Evolutionary conservation across 2,329 filamentous ascomycete species (phyloP).

Genomic region (Ophiocordyceps robertsii): DNA sequence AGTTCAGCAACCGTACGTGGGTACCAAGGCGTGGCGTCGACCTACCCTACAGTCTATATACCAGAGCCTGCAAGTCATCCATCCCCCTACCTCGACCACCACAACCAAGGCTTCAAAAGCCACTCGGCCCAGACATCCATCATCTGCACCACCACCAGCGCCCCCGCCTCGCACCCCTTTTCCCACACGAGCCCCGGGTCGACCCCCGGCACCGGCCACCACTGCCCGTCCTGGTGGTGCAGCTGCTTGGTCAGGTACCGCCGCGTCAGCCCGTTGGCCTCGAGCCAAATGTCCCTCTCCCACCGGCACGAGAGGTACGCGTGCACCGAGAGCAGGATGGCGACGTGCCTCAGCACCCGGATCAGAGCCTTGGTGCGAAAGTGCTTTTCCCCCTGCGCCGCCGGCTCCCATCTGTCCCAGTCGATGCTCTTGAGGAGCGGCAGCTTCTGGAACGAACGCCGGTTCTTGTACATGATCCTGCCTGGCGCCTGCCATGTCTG

Average conservation of each 20-base stretch:
- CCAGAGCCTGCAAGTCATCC: too few relatives aligned
- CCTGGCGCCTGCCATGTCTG: too few relatives aligned
- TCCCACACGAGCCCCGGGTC: neutral
- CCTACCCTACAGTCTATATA: too few relatives aligned
- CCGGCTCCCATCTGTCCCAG: too few relatives aligned
- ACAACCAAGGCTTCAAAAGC: neutral
- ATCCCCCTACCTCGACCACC: neutral
- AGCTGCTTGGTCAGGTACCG: slow-evolving; percentile 11
- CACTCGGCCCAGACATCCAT: neutral
- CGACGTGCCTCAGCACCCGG: slow-evolving; percentile 2
- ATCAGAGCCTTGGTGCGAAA: neutral
- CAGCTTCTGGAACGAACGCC: too few relatives aligned
- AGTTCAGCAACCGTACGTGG: too few relatives aligned
- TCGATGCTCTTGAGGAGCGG: too few relatives aligned
- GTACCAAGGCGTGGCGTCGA: too few relatives aligned
- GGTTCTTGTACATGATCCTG: too few relatives aligned
- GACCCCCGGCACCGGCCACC: slow-evolving; percentile 4
- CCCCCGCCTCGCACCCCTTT: neutral
- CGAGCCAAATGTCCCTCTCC: slow-evolving; percentile 16
- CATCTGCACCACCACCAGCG: neutral
- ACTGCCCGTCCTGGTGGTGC: slow-evolving; percentile 1
- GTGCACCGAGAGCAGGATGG: slow-evolving; percentile 6
- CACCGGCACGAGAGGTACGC: slow-evolving; percentile 6
- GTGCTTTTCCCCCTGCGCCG: neutral
- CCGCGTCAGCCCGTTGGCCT: slow-evolving; percentile 16